Evolutionary conservation across 768 basidiomycete species (phyloP).

Genomic region (Melanogaster broomeanus): DNA sequence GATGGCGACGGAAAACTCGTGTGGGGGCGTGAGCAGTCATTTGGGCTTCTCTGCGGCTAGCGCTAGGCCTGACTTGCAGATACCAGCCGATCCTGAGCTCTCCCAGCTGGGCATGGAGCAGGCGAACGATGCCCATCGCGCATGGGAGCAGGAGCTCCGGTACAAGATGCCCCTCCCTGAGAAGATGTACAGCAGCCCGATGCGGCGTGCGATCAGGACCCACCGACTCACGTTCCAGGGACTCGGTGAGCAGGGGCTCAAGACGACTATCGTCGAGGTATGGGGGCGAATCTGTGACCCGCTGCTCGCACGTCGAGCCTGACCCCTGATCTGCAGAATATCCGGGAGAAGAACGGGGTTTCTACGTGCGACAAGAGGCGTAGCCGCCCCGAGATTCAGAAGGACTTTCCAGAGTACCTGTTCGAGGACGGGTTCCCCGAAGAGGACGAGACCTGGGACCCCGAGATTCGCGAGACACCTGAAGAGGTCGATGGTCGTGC

Average conservation of each 20-base stretch:
- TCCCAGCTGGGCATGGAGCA: conserved; percentile 59
- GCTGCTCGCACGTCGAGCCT: neutral
- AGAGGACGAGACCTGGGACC: conserved; percentile 60
- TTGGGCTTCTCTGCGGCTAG: neutral
- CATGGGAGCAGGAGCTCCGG: conserved; percentile 51
- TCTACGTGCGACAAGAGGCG: conserved; percentile 74
- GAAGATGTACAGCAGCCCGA: conserved; percentile 60
- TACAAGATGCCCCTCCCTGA: conserved; percentile 50
- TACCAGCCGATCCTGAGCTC: conserved; percentile 64
- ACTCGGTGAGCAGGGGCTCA: conserved; percentile 31
- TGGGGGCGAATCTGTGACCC: neutral
- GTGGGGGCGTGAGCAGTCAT: conserved; percentile 68
- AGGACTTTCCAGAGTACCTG: conserved; percentile 47
- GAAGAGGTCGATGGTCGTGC: conserved; percentile 51
- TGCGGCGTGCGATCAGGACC: conserved; percentile 62
- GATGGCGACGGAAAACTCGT: conserved; percentile 63
- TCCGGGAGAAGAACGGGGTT: conserved; percentile 64
- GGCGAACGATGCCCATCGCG: conserved; percentile 44
- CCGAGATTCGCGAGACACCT: conserved; percentile 54
- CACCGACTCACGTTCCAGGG: conserved; percentile 52
- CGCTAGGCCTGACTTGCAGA: neutral
- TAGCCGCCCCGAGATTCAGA: conserved; percentile 47
- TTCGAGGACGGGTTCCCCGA: conserved; percentile 64
- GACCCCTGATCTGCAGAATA: conserved; percentile 43
- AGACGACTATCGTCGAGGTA: conserved; percentile 60